Conservation (phyloP, 176 grass and related monocot genomes). For the Oryza brachyantha region DNA sequence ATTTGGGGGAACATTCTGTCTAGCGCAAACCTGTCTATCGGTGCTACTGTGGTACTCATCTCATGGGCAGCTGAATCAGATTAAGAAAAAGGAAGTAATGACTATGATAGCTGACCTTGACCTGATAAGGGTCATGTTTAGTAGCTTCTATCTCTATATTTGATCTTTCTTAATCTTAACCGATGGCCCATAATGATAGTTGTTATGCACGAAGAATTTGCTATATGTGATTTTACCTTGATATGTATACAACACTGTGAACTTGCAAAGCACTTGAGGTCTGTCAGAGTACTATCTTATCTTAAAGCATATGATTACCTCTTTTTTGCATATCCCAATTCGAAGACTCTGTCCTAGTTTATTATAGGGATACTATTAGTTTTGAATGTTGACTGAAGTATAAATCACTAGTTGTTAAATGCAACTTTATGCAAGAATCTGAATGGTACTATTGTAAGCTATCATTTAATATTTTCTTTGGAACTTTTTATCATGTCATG, state of each 20-base stretch:
- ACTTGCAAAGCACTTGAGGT: background rate
- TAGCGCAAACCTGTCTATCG: background rate
- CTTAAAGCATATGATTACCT: background rate
- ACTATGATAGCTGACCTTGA: background rate
- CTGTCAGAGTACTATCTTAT: background rate
- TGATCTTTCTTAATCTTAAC: background rate
- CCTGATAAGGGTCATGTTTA: background rate
- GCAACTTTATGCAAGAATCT: slow-evolving; percentile 9
- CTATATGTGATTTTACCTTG: background rate
- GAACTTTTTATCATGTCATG: background rate
- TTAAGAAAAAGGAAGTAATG: slow-evolving; percentile 1
- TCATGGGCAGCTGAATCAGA: background rate
- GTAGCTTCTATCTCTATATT: background rate
- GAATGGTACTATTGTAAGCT: background rate
- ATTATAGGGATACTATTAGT: background rate
- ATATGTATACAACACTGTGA: background rate
- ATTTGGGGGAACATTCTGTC: background rate
- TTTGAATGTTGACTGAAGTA: background rate
- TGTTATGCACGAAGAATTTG: background rate
- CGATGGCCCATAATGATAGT: background rate
- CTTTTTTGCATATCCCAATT: background rate
- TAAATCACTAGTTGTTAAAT: background rate
- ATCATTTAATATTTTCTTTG: slow-evolving; percentile 19
- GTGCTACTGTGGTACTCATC: background rate
- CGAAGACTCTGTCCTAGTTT: background rate